Evolutionary conservation across 345 rosid genomes (phyloP).

Genomic region (Gynandropsis gynandra): DNA sequence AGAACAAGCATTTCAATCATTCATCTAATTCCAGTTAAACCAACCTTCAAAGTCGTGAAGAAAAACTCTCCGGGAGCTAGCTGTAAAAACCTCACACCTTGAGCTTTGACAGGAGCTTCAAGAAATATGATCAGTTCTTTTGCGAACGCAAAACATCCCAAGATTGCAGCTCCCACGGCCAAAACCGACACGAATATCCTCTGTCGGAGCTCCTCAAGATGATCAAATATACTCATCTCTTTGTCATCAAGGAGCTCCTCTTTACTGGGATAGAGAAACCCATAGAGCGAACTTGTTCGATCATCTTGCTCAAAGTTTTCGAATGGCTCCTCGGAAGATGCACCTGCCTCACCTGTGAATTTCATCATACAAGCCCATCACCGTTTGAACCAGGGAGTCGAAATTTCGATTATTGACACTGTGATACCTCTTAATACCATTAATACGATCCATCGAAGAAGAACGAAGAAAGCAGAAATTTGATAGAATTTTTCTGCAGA

Average conservation of each 20-base stretch:
- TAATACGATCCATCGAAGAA: neutral
- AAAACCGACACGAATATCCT: constrained; percentile 80
- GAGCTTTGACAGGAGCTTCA: constrained; percentile 92
- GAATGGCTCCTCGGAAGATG: constrained; percentile 26
- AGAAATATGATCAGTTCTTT: constrained; percentile 79
- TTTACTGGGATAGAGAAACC: constrained; percentile 79
- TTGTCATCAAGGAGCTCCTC: constrained; percentile 93
- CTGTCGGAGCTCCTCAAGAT: constrained; percentile 89
- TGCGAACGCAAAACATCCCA: constrained; percentile 90
- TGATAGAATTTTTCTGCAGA: neutral
- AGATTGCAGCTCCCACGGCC: constrained; percentile 88
- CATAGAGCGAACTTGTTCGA: constrained; percentile 43
- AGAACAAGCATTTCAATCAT: constrained; percentile 9
- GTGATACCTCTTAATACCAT: neutral
- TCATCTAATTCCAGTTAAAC: constrained; percentile 10
- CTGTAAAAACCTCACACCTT: constrained; percentile 91
- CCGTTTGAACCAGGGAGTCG: constrained; percentile 6
- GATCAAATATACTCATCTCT: constrained; percentile 95
- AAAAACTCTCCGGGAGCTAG: constrained; percentile 97
- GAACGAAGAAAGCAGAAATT: constrained; percentile 7
- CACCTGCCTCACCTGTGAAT: constrained; percentile 33
- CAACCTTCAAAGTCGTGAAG: constrained; percentile 91
- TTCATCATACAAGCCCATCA: constrained; percentile 3
- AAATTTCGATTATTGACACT: too few species aligned
- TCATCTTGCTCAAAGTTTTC: constrained; percentile 33